These are phyloP conservation scores for Sporothrix pseudoabietina DNA, from an alignment of 2,329 filamentous ascomycete species.

Conservation along the genomic window DNA sequence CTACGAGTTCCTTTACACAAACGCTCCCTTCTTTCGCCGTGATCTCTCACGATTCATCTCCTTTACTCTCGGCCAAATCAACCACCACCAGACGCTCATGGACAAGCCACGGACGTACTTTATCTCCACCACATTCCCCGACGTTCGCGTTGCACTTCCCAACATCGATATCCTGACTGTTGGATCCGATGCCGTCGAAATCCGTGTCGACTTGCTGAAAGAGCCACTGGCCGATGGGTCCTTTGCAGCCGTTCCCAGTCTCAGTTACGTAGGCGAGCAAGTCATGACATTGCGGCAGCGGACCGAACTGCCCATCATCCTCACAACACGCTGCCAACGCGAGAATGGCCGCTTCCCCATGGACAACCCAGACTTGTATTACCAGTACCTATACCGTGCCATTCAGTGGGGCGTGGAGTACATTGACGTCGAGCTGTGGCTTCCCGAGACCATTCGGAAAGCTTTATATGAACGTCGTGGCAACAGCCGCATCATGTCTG, in stretches of 20 bases:
- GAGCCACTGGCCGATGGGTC: conserved; percentile 67
- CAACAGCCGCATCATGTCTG: conserved; percentile 85
- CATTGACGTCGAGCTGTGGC: conserved; percentile 85
- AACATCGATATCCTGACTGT: conserved; percentile 87
- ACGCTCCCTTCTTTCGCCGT: conserved; percentile 69
- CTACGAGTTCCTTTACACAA: conserved; percentile 84
- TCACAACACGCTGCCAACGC: conserved; percentile 77
- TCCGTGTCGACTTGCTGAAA: conserved; percentile 78
- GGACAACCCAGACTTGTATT: conserved; percentile 74
- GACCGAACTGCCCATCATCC: conserved; percentile 87
- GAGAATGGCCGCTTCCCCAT: conserved; percentile 86
- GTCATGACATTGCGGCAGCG: conserved; percentile 80
- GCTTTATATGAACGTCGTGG: conserved; percentile 70
- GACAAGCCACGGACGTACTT: conserved; percentile 79
- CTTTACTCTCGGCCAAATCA: conserved; percentile 76
- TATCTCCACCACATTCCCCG: conserved; percentile 85
- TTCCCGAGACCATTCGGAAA: conserved; percentile 73
- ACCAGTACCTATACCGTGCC: conserved; percentile 77
- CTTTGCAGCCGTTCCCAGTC: conserved; percentile 68
- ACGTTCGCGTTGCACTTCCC: conserved; percentile 77
- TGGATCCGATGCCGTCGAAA: conserved; percentile 81
- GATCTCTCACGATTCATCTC: conserved; percentile 79
- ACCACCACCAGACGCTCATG: conserved; percentile 74
- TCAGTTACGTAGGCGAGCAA: conserved; percentile 84
- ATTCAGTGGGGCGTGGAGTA: conserved; percentile 91